A percentile compares a stretch with the other conserved stretches of the same genome.
These are phyloP conservation scores for Coriolopsis trogii DNA, from an alignment of 1,284 basidiomycete species.

Conservation along the genomic window DNA sequence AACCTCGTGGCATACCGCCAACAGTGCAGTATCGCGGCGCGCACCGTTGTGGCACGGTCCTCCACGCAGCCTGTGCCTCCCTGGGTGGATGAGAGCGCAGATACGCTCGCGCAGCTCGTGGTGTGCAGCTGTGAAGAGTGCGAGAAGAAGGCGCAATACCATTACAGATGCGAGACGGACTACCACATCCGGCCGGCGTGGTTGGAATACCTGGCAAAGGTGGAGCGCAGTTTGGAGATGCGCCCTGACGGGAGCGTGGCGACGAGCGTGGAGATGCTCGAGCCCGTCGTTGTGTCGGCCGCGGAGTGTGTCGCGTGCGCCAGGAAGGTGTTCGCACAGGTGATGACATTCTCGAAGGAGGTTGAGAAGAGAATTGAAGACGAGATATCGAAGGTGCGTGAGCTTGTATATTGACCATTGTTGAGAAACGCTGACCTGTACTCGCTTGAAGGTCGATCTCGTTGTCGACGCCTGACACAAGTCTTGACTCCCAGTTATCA, in stretches of 20 bases:
- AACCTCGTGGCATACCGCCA: constrained; percentile 5
- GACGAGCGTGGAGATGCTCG: background rate
- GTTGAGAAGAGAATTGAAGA: constrained; percentile 1
- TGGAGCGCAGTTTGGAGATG: background rate
- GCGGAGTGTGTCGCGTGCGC: constrained; percentile 1
- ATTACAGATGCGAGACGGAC: background rate
- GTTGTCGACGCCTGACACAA: too few species aligned
- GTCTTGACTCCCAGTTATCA: too few species aligned
- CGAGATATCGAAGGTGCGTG: constrained; percentile 2
- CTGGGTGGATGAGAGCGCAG: constrained; percentile 6
- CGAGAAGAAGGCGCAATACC: background rate
- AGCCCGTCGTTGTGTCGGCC: constrained; percentile 6
- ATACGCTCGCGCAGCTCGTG: background rate
- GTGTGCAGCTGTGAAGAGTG: background rate
- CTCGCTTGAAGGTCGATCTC: too few species aligned
- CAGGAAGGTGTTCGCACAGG: background rate
- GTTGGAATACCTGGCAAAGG: constrained; percentile 1
- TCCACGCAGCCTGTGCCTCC: background rate
- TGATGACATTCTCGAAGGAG: background rate
- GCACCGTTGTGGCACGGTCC: background rate
- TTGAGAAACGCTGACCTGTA: too few species aligned
- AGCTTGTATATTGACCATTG: too few species aligned
- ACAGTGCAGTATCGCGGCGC: constrained; percentile 4
- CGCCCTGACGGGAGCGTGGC: background rate
- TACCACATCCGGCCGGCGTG: constrained; percentile 5